phyloP scores from a whole-genome alignment of 2,329 filamentous ascomycete genomes.

The Cercospora brassicicola region DNA sequence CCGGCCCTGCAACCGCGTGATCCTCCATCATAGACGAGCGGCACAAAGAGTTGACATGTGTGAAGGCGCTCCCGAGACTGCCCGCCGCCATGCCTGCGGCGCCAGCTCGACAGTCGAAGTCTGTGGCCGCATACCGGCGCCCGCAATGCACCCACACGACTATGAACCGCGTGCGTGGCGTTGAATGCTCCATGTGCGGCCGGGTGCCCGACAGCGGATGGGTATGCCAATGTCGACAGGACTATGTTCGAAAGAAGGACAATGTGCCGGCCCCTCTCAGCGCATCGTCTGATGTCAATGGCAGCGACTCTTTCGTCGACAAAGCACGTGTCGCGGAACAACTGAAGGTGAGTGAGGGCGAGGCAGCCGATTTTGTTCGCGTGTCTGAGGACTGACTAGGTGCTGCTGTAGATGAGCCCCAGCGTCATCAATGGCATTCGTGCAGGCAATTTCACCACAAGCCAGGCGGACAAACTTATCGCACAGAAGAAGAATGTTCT shows the following conservation, averaged over 20 bases:
- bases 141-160: slow-evolving; percentile 65
- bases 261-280: slow-evolving; percentile 18
- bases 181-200: slow-evolving; percentile 61
- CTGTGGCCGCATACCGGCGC: slow-evolving; percentile 14
- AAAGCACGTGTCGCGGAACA: slow-evolving; percentile 31
- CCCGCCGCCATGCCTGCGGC: slow-evolving; percentile 5
- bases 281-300: slow-evolving; percentile 18
- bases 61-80: slow-evolving; percentile 19
- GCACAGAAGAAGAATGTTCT: slow-evolving; percentile 45
- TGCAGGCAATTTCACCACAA: slow-evolving; percentile 45
- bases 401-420: slow-evolving; percentile 37
- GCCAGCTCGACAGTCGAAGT: slow-evolving; percentile 4
- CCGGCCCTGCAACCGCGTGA: not conserved
- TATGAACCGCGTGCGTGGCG: slow-evolving; percentile 65
- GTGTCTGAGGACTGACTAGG: not conserved
- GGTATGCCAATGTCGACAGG: slow-evolving; percentile 72
- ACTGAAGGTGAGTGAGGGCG: slow-evolving; percentile 19
- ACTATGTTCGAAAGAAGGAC: slow-evolving; percentile 40
- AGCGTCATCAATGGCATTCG: slow-evolving; percentile 47
- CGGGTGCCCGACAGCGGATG: slow-evolving; percentile 62
- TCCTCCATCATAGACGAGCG: not conserved
- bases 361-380: not conserved
- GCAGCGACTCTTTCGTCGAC: slow-evolving; percentile 27
- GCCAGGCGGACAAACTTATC: slow-evolving; percentile 45
- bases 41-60: slow-evolving; percentile 16